Evolutionary conservation across 306 rosid genomes (phyloP).

Genomic region (Comarum palustre): DNA sequence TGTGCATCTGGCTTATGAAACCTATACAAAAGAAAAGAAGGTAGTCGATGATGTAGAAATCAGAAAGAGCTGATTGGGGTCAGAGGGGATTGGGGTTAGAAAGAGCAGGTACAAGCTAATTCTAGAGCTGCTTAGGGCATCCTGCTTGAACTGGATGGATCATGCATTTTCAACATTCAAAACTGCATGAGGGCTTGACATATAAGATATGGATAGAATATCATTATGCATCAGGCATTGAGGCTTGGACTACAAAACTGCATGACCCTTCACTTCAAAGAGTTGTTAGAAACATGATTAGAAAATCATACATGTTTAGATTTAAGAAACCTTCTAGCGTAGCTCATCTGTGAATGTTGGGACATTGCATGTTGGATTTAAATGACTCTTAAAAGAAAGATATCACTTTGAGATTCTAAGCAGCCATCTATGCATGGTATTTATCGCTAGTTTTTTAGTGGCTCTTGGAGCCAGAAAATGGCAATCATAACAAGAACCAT

Average conservation of each 20-base stretch:
- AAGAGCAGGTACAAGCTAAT: background rate
- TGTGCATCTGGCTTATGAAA: background rate
- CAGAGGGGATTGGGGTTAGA: background rate
- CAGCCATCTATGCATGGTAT: background rate
- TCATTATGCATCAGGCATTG: background rate
- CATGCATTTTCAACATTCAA: background rate
- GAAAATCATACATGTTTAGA: background rate
- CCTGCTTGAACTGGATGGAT: background rate
- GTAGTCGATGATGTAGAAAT: background rate
- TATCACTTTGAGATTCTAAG: background rate
- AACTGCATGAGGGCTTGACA: background rate
- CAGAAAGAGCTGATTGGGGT: background rate
- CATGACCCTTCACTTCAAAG: background rate
- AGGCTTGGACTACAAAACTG: background rate
- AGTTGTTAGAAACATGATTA: background rate
- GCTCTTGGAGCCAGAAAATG: background rate
- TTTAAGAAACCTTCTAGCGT: background rate
- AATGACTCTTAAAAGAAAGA: background rate
- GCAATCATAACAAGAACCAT: background rate
- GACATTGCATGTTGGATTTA: background rate
- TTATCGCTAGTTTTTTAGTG: background rate
- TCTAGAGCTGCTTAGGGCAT: background rate
- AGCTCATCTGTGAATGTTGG: background rate
- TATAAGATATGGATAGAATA: background rate
- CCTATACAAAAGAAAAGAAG: background rate